Percentiles rank a stretch among this genome's conserved stretches.
Evolutionary conservation across 1,284 basidiomycete species (phyloP).

Genomic region (Ceratobasidium sp.): DNA sequence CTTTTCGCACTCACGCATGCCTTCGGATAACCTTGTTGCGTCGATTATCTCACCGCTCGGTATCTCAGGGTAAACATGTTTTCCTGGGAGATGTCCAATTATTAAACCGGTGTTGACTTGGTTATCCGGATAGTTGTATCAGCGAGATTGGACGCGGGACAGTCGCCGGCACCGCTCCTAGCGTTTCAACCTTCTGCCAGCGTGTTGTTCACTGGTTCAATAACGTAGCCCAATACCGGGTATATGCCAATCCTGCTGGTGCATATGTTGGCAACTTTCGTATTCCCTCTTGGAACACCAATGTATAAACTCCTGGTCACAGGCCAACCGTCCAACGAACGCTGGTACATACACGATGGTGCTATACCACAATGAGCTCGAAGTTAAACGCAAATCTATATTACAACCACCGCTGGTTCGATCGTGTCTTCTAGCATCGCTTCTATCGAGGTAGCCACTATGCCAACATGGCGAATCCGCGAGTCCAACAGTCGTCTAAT

Average conservation of each 20-base stretch:
- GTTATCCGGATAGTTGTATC: constrained; percentile 51
- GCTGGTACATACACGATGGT: constrained; percentile 61
- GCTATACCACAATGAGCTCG: constrained; percentile 59
- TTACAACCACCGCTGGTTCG: constrained; percentile 57
- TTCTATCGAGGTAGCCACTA: constrained; percentile 53
- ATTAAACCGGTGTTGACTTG: neutral
- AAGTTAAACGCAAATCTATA: constrained; percentile 58
- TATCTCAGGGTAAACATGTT: constrained; percentile 53
- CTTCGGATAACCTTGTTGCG: constrained; percentile 54
- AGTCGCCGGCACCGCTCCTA: constrained; percentile 59
- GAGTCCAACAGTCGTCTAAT: constrained; percentile 60
- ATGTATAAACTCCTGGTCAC: constrained; percentile 51
- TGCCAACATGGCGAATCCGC: constrained; percentile 60
- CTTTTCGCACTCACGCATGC: constrained; percentile 27
- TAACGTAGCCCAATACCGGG: constrained; percentile 61
- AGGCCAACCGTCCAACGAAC: constrained; percentile 59
- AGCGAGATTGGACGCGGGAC: constrained; percentile 59
- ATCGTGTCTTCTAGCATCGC: constrained; percentile 53
- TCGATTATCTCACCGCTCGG: constrained; percentile 60
- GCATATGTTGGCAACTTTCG: neutral
- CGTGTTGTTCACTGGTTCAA: constrained; percentile 41
- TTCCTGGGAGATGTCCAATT: too few relatives aligned
- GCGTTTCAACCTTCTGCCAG: constrained; percentile 50
- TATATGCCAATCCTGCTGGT: constrained; percentile 53
- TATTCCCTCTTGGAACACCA: neutral